Conservation (phyloP, 1,139 yeast species). For the Saccharomyces hybrid region DNA sequence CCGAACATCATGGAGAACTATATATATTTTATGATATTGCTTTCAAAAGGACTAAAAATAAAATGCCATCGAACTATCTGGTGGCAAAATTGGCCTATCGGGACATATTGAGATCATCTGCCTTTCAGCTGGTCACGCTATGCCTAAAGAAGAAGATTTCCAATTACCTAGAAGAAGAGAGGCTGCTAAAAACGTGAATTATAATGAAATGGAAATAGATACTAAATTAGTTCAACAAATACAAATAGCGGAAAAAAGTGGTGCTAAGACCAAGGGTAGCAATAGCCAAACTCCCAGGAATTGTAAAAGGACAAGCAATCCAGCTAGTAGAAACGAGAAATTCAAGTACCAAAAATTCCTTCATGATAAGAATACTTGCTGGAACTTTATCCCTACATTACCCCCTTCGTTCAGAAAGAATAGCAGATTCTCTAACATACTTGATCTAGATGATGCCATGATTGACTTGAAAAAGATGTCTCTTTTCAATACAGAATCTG, state of each 20-base stretch:
- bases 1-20: neutral
- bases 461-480: slow-evolving; percentile 25
- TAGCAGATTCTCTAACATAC: slow-evolving; percentile 30
- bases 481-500: slow-evolving; percentile 29
- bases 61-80: neutral
- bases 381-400: slow-evolving; percentile 30
- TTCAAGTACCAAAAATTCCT: slow-evolving; percentile 19
- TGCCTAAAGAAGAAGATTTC: neutral
- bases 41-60: neutral
- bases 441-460: slow-evolving; percentile 37
- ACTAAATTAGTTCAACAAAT: slow-evolving; percentile 15
- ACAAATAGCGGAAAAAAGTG: slow-evolving; percentile 13
- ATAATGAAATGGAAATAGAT: slow-evolving; percentile 32
- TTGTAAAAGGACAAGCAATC: neutral
- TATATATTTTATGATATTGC: neutral
- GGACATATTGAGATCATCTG: neutral
- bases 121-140: neutral
- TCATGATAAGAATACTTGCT: slow-evolving; percentile 18
- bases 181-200: slow-evolving; percentile 29
- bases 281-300: slow-evolving; percentile 1
- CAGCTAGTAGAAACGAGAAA: slow-evolving; percentile 5
- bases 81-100: neutral
- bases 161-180: slow-evolving; percentile 17
- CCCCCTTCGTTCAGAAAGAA: slow-evolving; percentile 24
- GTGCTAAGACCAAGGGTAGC: neutral